A percentile compares a stretch with the other conserved stretches of the same genome.
Conservation (phyloP, 345 rosid species). For the Salix purpurea region DNA sequence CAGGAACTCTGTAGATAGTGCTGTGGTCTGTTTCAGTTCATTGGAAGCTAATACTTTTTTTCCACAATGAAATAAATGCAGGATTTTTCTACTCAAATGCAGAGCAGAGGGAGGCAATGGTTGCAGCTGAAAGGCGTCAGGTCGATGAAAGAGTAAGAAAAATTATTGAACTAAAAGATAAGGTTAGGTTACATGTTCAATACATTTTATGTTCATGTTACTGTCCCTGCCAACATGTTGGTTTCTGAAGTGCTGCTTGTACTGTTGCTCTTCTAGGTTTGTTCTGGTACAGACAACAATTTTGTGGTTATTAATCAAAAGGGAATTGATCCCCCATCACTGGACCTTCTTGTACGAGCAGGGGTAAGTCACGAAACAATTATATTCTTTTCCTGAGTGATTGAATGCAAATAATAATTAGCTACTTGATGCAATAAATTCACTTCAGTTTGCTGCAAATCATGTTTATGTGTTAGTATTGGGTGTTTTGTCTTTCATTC, state of each 20-base stretch:
- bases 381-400: not conserved
- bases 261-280: constrained; percentile 57
- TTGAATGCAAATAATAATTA: not conserved
- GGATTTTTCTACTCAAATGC: constrained; percentile 99
- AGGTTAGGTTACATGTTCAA: constrained; percentile 38
- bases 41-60: constrained; percentile 35
- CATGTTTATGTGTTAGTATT: not conserved
- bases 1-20: not conserved
- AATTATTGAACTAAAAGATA: constrained; percentile 81
- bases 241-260: constrained; percentile 2
- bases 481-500: not conserved
- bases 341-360: constrained; percentile 91
- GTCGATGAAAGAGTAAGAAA: constrained; percentile 84
- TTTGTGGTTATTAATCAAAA: constrained; percentile 89
- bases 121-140: constrained; percentile 83
- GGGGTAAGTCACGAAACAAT: constrained; percentile 59
- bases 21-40: not conserved
- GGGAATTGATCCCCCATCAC: constrained; percentile 97
- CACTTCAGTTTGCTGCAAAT: not conserved
- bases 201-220: not conserved
- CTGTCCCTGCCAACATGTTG: not conserved
- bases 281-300: constrained; percentile 69
- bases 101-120: constrained; percentile 98
- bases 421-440: not conserved
- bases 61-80: constrained; percentile 82